Evolutionary conservation across 306 rosid genomes (phyloP).

Genomic region (Argentina anserina): DNA sequence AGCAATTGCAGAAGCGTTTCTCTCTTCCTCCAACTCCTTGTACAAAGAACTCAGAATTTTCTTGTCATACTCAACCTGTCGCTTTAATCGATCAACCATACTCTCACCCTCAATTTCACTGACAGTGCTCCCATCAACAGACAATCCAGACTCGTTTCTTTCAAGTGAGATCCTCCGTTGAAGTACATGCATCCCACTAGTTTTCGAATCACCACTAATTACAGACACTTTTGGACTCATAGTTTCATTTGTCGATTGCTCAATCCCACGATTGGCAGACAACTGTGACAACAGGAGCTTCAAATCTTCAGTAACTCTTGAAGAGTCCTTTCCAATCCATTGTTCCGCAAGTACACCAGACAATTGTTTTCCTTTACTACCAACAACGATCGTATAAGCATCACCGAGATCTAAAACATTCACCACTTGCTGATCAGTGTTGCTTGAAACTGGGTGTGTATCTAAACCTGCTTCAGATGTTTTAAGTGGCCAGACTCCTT

Average conservation of each 20-base stretch:
- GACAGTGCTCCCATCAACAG: conserved; percentile 71
- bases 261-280: conserved; percentile 60
- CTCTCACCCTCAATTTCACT: conserved; percentile 54
- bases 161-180: conserved; percentile 79
- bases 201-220: conserved; percentile 52
- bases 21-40: conserved; percentile 87
- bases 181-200: conserved; percentile 60
- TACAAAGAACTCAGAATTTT: conserved; percentile 60
- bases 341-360: conserved; percentile 68
- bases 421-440: conserved; percentile 45
- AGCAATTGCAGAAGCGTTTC: conserved; percentile 79
- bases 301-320: conserved; percentile 76
- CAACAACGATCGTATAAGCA: conserved; percentile 80
- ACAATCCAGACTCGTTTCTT: conserved; percentile 84
- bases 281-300: conserved; percentile 64
- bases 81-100: conserved; percentile 50
- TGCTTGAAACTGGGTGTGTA: conserved; percentile 37
- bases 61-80: conserved; percentile 87
- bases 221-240: conserved; percentile 71
- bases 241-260: conserved; percentile 46
- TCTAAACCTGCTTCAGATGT: conserved; percentile 56
- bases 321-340: conserved; percentile 74
- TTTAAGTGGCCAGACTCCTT: conserved; percentile 21
- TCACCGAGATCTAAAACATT: conserved; percentile 75
- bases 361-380: conserved; percentile 53